Base-by-base conservation (phyloP, 352 stramenopile species). In the Globisporangium nunn region DNA sequence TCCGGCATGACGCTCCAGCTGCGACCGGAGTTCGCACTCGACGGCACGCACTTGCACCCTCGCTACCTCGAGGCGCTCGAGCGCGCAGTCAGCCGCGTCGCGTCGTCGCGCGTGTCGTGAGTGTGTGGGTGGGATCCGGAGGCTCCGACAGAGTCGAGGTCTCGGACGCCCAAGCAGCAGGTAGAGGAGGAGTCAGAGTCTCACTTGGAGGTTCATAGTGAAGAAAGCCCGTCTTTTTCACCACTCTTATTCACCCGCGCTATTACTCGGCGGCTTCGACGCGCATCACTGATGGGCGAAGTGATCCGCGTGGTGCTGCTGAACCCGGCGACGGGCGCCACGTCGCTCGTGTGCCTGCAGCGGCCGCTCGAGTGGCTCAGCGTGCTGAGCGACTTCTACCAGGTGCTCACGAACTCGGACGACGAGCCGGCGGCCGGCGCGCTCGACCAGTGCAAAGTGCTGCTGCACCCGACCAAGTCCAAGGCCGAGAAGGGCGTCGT, bases 21-120 rank as follows among this genome's bases (percentile, higher is more conserved):
- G 31, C 65, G 70, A 4, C 46, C 67, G n/a, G 58, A 70, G 0
- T 82, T 84, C 47, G 58, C 35, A 2, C 70, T 96, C 0, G 88
- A 97, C 56, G 87, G 87, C n/a, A 96, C 88, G 3, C 88, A 97
- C 58, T 64, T 97, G 23, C 73, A 87, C 51, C 85, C 88, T 5
- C 60, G 50, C 8, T 97, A 97, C 61, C 50, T 95, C 31, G 10
- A 17, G 14, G 51, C 71, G 0, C 57, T 88, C 12, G 75, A 79
- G 44, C 65, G 56, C n/a, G 75, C 65, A n/a, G 49, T 82, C 23
- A 52, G 43, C 8, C 8, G 23, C 35, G n/a, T 12, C 33, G 2
- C 11, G 39, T 18, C 28, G 23, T n/a, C 18, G 44, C 11, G 44
- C 4, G 33, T 37, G 33, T 37, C 33, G 33, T 8, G 33, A 8